A percentile compares a stretch with the other conserved stretches of the same genome.
These are phyloP conservation scores for Acacia acuminata DNA, from an alignment of 306 rosid genomes.

Conservation along the genomic window DNA sequence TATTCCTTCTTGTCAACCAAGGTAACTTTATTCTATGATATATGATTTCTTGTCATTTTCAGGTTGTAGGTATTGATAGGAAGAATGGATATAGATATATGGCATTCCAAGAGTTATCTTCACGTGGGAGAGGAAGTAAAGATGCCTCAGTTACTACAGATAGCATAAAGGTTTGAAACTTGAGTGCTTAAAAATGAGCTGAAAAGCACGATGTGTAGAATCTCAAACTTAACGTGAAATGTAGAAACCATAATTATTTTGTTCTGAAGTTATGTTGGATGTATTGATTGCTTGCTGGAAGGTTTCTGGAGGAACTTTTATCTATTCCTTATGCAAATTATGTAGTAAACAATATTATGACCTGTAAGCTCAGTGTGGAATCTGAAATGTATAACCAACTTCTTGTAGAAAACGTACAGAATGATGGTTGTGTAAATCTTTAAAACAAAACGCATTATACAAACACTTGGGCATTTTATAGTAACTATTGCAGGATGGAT, in stretches of 20 bases:
- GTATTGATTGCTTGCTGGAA: not conserved
- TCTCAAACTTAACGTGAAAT: conserved; percentile 15
- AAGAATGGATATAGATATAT: conserved; percentile 61
- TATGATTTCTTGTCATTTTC: conserved; percentile 36
- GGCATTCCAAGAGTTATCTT: conserved; percentile 94
- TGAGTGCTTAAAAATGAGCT: conserved; percentile 28
- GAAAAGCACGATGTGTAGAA: not conserved
- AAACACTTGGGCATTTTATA: not conserved
- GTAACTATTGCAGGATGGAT: not conserved
- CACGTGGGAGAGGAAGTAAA: conserved; percentile 84
- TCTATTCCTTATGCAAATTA: not conserved
- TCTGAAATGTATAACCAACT: not conserved
- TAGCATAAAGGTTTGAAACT: conserved; percentile 69
- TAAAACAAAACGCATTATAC: not conserved
- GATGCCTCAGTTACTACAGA: conserved; percentile 57
- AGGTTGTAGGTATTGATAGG: conserved; percentile 92
- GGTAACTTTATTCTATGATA: conserved; percentile 18
- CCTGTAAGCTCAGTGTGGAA: not conserved
- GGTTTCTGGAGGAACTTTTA: not conserved
- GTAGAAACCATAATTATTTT: conserved; percentile 18
- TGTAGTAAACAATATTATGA: not conserved
- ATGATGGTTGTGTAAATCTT: not conserved
- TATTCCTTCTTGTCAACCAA: conserved; percentile 21
- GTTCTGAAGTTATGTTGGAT: not conserved
- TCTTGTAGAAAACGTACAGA: not conserved